Conservation (phyloP, 169 alveolate genomes). For the Plasmodium chabaudi region DNA sequence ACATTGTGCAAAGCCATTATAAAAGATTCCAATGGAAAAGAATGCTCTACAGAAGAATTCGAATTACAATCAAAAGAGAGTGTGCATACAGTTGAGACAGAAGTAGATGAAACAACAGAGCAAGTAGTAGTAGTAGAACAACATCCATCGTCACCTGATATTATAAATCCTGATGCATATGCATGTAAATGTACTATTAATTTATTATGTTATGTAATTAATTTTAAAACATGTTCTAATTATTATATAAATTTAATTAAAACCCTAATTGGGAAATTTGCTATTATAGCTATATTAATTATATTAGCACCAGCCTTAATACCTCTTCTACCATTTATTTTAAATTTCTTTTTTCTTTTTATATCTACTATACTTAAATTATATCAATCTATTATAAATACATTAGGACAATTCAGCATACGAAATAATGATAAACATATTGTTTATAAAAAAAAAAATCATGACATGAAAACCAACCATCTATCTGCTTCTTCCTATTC, state of each 20-base stretch:
- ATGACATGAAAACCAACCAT: background rate
- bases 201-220: slow-evolving; percentile 38
- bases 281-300: slow-evolving; percentile 35
- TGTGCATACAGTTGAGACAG: slow-evolving; percentile 5
- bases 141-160: background rate
- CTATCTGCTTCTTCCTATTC: slow-evolving; percentile 33
- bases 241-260: slow-evolving; percentile 31
- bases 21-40: slow-evolving; percentile 47
- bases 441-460: background rate
- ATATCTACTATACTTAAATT: slow-evolving; percentile 17
- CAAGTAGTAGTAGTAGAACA: slow-evolving; percentile 3
- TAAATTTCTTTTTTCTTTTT: slow-evolving; percentile 33
- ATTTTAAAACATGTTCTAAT: slow-evolving; percentile 27
- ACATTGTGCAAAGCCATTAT: slow-evolving; percentile 55
- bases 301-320: slow-evolving; percentile 65
- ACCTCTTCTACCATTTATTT: slow-evolving; percentile 54
- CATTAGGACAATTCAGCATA: background rate
- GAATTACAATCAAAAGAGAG: slow-evolving; percentile 43
- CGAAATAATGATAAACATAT: background rate
- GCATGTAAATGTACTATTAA: slow-evolving; percentile 43
- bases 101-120: slow-evolving; percentile 7
- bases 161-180: background rate
- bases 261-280: slow-evolving; percentile 31
- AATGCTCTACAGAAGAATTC: slow-evolving; percentile 41
- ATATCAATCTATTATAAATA: slow-evolving; percentile 9